These are phyloP conservation scores for Pharus latifolius DNA, from an alignment of 176 grass and related monocot genomes.

Conservation along the genomic window DNA sequence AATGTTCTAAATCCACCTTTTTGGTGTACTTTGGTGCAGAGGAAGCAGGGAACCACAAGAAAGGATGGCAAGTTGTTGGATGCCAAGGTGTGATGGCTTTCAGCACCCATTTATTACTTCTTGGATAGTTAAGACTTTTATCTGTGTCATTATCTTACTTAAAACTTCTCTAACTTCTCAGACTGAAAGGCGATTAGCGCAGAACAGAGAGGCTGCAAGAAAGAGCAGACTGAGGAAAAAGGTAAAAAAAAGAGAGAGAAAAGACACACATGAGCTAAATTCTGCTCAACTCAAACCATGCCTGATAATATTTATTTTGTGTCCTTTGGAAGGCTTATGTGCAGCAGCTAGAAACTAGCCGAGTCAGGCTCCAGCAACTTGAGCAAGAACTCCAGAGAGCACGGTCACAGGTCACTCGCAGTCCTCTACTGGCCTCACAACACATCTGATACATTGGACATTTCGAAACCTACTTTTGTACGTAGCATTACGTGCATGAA, in stretches of 20 bases:
- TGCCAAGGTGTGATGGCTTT: constrained; percentile 63
- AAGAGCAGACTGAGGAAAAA: constrained; percentile 98
- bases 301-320: background rate
- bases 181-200: constrained; percentile 84
- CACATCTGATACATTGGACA: constrained; percentile 1
- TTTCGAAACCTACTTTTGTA: background rate
- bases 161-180: background rate
- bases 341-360: constrained; percentile 89
- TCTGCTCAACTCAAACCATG: background rate
- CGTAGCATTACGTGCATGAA: background rate
- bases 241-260: constrained; percentile 22
- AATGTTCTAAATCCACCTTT: constrained; percentile 10
- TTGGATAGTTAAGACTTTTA: background rate
- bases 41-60: constrained; percentile 57
- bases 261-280: background rate
- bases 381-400: constrained; percentile 86
- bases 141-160: background rate
- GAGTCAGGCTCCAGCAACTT: constrained; percentile 85
- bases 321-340: constrained; percentile 65
- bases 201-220: constrained; percentile 94
- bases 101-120: background rate
- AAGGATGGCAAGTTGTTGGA: constrained; percentile 68
- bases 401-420: constrained; percentile 63
- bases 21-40: constrained; percentile 40
- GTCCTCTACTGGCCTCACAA: background rate